Evolutionary conservation across 192 early-diverging fungal genomes (phyloP).

Genomic region (Rhizoclosmatium sp.): DNA sequence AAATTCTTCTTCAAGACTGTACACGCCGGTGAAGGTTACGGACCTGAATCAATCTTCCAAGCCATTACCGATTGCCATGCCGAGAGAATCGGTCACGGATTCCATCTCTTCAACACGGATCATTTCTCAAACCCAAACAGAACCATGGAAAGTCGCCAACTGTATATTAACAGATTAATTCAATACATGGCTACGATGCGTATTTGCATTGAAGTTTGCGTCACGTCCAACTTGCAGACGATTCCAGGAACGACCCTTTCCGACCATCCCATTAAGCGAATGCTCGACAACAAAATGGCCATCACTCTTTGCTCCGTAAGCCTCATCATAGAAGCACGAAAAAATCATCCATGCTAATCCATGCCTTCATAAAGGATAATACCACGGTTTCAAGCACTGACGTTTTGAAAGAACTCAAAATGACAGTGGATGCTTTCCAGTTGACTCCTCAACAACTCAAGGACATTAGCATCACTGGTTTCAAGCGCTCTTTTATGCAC

Average conservation of each 20-base stretch:
- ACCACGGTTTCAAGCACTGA: slow-evolving; percentile 24
- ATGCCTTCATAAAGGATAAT: slow-evolving; percentile 2
- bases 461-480: slow-evolving; percentile 31
- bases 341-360: too few relatives aligned
- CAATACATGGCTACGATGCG: slow-evolving; percentile 19
- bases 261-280: slow-evolving; percentile 9
- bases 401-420: slow-evolving; percentile 20
- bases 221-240: slow-evolving; percentile 27
- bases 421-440: slow-evolving; percentile 24
- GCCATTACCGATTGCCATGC: slow-evolving; percentile 31
- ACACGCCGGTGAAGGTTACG: slow-evolving; percentile 30
- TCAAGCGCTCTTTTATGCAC: slow-evolving; percentile 32
- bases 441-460: slow-evolving; percentile 25
- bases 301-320: slow-evolving; percentile 19
- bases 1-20: slow-evolving; percentile 37
- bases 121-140: not conserved
- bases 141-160: slow-evolving; percentile 1
- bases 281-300: slow-evolving; percentile 29
- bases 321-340: not conserved
- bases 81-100: slow-evolving; percentile 31
- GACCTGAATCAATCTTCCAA: slow-evolving; percentile 34
- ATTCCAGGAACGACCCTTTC: slow-evolving; percentile 1
- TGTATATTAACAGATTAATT: not conserved
- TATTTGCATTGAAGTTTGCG: slow-evolving; percentile 30
- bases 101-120: slow-evolving; percentile 16